Base-by-base conservation (phyloP, 495 filamentous ascomycete genomes). In the Penicillium malachiteum region DNA sequence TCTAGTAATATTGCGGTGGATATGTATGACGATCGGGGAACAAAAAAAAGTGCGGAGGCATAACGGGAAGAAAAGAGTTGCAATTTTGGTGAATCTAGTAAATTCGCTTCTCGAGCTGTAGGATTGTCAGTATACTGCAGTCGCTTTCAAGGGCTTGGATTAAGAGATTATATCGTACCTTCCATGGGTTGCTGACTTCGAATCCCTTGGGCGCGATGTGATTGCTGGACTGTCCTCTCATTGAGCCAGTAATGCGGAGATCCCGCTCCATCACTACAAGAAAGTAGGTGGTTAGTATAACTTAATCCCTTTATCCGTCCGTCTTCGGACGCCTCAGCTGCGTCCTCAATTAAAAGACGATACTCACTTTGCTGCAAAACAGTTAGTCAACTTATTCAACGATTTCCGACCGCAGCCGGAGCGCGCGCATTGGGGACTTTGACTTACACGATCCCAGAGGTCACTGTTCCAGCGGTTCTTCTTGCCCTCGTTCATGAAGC, bases 141-240 rank as follows among this genome's bases (percentile, higher is more conserved):
- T 33, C 2, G 7, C 11, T 13, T 1, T 3, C 31, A 38, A 33
- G 0, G 2, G 3, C 11, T 48, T 12, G 32, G 3, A 10, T 16
- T n/a, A 40, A 13, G 52, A 4, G 21, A 26, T 26, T 8, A 12
- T 57, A 26, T 54, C 77, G 47, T 80, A 90, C 88, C 82, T 84
- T 92, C 95, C 95, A 99, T 31, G 91, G 88, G 72, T 96, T 96
- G 81, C 87, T 97, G 64, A 96, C 62, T 66, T 96, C 93, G 77
- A 95, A 99, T 35, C 92, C 93, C 39, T 80, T 75, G 13, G 94
- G 95, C 35, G 94, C 94, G 54, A 78, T 69, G 46, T 84, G 77
- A 47, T 86, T 87, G 73, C 93, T 88, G 60, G 85, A 88, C 72
- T 99, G 94, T 38, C 92, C 95, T 76, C 95, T 81, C 64, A 88